Evolutionary conservation across 2,329 filamentous ascomycete species (phyloP).

Genomic region (Sporothrix dimorphospora): DNA sequence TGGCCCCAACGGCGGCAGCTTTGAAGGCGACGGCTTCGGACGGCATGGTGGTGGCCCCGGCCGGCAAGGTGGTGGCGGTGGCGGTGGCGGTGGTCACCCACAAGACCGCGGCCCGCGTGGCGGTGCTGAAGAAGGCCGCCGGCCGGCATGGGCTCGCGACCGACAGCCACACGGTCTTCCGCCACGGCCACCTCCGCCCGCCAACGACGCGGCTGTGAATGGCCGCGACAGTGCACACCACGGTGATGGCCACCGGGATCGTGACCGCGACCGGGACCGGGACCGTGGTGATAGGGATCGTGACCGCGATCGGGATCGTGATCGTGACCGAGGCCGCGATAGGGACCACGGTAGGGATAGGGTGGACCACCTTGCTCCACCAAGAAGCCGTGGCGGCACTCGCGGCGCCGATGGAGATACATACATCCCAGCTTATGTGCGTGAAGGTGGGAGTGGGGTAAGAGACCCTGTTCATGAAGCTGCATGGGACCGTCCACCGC

Average conservation of each 20-base stretch:
- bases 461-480: conserved; percentile 16
- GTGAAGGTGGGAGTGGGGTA: conserved; percentile 38
- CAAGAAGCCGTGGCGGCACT: conserved; percentile 35
- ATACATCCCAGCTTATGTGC: conserved; percentile 54
- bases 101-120: conserved; percentile 34
- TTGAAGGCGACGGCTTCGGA: conserved; percentile 56
- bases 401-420: conserved; percentile 46
- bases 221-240: conserved; percentile 45
- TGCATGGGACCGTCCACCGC: conserved; percentile 32
- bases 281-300: conserved; percentile 22
- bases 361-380: conserved; percentile 6
- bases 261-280: conserved; percentile 40
- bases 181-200: conserved; percentile 55
- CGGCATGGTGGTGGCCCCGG: conserved; percentile 54
- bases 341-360: conserved; percentile 27
- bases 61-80: conserved; percentile 39
- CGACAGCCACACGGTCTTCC: conserved; percentile 49
- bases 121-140: conserved; percentile 45
- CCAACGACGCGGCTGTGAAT: conserved; percentile 44
- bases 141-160: conserved; percentile 61
- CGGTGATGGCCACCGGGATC: conserved; percentile 48
- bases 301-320: conserved; percentile 2
- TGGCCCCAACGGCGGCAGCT: conserved; percentile 52
- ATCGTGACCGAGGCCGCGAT: conserved; percentile 26
- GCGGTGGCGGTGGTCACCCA: background rate